Base-by-base conservation (phyloP, 306 rosid species). In the Clitoria ternatea region DNA sequence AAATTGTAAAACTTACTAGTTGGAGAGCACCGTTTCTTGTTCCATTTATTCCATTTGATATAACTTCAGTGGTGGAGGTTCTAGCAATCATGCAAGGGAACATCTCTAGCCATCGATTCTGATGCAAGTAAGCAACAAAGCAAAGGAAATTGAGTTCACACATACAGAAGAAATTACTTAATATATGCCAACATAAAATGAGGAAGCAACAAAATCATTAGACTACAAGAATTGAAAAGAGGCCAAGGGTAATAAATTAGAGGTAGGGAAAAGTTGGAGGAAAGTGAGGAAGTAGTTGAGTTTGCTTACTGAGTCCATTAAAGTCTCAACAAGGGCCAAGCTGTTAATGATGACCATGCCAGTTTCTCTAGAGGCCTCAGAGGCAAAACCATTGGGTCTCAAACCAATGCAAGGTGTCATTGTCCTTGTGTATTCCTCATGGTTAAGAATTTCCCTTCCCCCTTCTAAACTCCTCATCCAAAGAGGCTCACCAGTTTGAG, bases 331-430 rank as follows among this genome's bases (percentile, higher is more conserved):
- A 30, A 94, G 96, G 17, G 91, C 95, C 73, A 87, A 57, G 84
- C 96, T 89, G 82, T 91, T 94, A 60, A 94, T 87, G 53, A 94
- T 89, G 76, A 94, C 99, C 81, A 89, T 76, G 12, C 96, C 99
- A 69, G 90, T 80, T 75, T 95, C 96, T 60, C 92, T 85, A 23
- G 97, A 87, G 4, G 96, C 96, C 69, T 95, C 99, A 1, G 89
- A 72, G 30, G 82, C 96, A 18, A 89, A 91, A 1, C 96, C 97
- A 53, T 80, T 89, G 0, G 96, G 92, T 87, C 79, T 95, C 85
- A 89, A 29, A 0, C 93, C 97, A 66, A 89, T 89, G 75, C 96
- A 86, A 87, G 97, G 89, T 15, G 69, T 76, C 42, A 89, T 76
- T 12, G 66, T 80, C 60, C 92, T 87, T 72, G 79, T 42, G 61